These are phyloP conservation scores for Rhododendron ovatum DNA, from an alignment of 148 eudicot species.

Conservation along the genomic window DNA sequence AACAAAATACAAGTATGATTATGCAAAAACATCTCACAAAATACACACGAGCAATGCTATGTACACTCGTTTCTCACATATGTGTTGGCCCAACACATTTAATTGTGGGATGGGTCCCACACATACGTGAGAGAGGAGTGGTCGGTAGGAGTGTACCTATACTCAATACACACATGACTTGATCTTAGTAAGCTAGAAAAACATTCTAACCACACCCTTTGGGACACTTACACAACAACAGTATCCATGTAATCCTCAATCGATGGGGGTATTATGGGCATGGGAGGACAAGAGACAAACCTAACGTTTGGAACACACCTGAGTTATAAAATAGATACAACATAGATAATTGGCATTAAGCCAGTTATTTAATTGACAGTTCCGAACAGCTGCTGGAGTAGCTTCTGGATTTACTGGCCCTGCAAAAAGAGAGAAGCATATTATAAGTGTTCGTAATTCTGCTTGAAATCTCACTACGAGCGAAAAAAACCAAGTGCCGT, in stretches of 20 bases:
- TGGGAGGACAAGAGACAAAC: too few species aligned
- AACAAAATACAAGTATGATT: neutral
- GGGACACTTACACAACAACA: neutral
- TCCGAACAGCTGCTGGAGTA: neutral
- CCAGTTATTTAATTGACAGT: constrained; percentile 9
- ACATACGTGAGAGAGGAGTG: too few species aligned
- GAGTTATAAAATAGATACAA: neutral
- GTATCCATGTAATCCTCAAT: neutral
- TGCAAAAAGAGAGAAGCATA: neutral
- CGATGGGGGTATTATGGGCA: too few species aligned
- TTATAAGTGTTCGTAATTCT: neutral
- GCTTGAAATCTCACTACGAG: neutral
- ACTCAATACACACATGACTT: neutral
- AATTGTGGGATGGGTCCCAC: too few species aligned
- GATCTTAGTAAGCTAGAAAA: neutral
- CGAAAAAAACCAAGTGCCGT: neutral
- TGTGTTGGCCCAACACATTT: too few species aligned
- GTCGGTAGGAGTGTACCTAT: too few species aligned
- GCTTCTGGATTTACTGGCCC: neutral
- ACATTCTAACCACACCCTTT: neutral
- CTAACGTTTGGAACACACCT: neutral
- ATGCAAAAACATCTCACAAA: neutral
- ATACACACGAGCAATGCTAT: neutral
- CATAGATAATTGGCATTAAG: neutral
- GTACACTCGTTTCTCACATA: too few species aligned